A percentile compares a stretch with the other conserved stretches of the same genome.
phyloP scores from a whole-genome alignment of 345 rosid species.

The Triadica sebifera region DNA sequence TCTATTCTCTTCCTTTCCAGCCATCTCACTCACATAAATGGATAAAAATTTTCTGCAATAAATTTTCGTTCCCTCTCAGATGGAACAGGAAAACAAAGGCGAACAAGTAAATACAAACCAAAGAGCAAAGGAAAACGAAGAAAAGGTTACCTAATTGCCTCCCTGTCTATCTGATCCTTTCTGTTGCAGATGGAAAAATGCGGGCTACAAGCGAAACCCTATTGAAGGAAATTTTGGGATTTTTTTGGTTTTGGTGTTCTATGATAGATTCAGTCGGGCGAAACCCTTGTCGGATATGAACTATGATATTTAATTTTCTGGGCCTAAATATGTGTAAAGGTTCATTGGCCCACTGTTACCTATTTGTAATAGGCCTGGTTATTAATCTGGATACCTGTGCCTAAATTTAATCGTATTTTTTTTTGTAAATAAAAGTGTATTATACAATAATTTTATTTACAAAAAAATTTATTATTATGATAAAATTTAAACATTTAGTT shows the following conservation, averaged over 20 bases:
- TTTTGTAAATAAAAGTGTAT: too few species aligned
- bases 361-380: too few species aligned
- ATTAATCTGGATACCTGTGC: too few species aligned
- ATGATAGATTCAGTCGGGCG: background rate
- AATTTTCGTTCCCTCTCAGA: background rate
- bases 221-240: background rate
- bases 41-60: background rate
- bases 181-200: background rate
- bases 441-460: too few species aligned
- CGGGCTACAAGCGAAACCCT: background rate
- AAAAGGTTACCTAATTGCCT: background rate
- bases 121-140: background rate
- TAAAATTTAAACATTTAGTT: too few species aligned
- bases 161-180: background rate
- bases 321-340: too few species aligned
- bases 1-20: constrained; percentile 72
- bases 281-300: background rate
- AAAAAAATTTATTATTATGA: too few species aligned
- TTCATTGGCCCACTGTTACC: too few species aligned
- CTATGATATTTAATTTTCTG: too few species aligned
- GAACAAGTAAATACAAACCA: background rate
- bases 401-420: too few species aligned
- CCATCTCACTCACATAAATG: constrained; percentile 38
- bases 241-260: too few species aligned
- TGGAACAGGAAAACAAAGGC: too few species aligned